Percentiles rank a stretch among this genome's conserved stretches.
phyloP scores from a whole-genome alignment of 805 yeast genomes.

The Lachancea sp. region DNA sequence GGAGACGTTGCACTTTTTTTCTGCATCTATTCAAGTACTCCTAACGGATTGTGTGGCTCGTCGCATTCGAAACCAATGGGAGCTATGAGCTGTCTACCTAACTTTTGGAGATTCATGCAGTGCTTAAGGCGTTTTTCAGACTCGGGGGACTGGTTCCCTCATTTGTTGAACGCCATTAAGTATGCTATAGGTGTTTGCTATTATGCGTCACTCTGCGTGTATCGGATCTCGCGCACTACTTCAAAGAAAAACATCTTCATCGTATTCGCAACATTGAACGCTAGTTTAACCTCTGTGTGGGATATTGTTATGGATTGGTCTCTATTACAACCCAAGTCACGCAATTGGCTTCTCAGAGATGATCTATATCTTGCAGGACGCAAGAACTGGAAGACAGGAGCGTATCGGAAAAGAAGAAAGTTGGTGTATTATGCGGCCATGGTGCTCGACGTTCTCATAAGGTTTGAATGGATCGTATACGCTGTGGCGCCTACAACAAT shows the following conservation, averaged over 20 bases:
- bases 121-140: constrained; percentile 88
- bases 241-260: constrained; percentile 55
- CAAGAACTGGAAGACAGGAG: constrained; percentile 31
- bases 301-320: constrained; percentile 97
- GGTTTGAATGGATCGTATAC: constrained; percentile 92
- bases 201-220: constrained; percentile 67
- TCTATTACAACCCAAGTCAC: constrained; percentile 58
- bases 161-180: constrained; percentile 80
- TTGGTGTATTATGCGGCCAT: constrained; percentile 69
- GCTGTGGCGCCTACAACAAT: constrained; percentile 68
- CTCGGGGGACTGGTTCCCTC: constrained; percentile 95
- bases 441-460: constrained; percentile 59
- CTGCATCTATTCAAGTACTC: constrained; percentile 62
- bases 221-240: constrained; percentile 42
- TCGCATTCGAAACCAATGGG: constrained; percentile 73
- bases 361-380: constrained; percentile 56
- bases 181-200: constrained; percentile 62
- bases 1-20: constrained; percentile 81
- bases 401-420: constrained; percentile 23
- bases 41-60: constrained; percentile 61
- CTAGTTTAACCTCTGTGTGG: constrained; percentile 70
- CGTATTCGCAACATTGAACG: constrained; percentile 65
- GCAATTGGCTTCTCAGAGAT: constrained; percentile 57
- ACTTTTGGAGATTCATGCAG: constrained; percentile 85
- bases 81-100: constrained; percentile 75